A percentile compares a stretch with the other conserved stretches of the same genome.
Evolutionary conservation across 148 eudicot genomes (phyloP).

Genomic region (Cornus florida): DNA sequence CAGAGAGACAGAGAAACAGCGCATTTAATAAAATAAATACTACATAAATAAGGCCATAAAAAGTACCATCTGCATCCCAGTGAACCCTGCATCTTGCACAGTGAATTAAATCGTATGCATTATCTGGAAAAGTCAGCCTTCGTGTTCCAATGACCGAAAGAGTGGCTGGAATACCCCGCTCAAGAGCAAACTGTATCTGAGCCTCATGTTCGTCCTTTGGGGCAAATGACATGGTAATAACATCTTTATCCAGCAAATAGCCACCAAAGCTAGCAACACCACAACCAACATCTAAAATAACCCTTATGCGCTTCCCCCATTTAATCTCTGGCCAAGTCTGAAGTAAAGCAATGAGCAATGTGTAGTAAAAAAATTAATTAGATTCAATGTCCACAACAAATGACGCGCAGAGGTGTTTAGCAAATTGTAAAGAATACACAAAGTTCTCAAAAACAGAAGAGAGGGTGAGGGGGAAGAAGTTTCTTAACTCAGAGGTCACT

Average conservation of each 20-base stretch:
- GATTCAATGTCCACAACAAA: not conserved
- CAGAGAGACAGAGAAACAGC: not conserved
- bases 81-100: constrained; percentile 99
- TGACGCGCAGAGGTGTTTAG: not conserved
- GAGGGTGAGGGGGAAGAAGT: too few relatives aligned
- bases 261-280: constrained; percentile 99
- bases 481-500: too few relatives aligned
- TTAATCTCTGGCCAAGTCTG: constrained; percentile 70
- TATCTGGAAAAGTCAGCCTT: constrained; percentile 89
- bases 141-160: constrained; percentile 96
- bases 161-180: constrained; percentile 91
- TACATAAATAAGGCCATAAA: not conserved
- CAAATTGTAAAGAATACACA: too few relatives aligned
- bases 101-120: constrained; percentile 81
- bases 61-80: constrained; percentile 90
- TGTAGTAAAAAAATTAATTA: not conserved
- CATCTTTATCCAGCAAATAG: constrained; percentile 81
- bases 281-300: constrained; percentile 95
- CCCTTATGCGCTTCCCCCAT: constrained; percentile 89
- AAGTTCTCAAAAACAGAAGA: too few relatives aligned
- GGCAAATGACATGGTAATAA: constrained; percentile 93
- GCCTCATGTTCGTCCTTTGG: constrained; percentile 99
- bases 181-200: constrained; percentile 98
- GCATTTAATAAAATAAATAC: not conserved
- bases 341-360: constrained; percentile 6